Evolutionary conservation across 805 yeast species (phyloP), one percentile per base, ranked within the genome.

Genomic region (Candida fluviatilis): DNA sequence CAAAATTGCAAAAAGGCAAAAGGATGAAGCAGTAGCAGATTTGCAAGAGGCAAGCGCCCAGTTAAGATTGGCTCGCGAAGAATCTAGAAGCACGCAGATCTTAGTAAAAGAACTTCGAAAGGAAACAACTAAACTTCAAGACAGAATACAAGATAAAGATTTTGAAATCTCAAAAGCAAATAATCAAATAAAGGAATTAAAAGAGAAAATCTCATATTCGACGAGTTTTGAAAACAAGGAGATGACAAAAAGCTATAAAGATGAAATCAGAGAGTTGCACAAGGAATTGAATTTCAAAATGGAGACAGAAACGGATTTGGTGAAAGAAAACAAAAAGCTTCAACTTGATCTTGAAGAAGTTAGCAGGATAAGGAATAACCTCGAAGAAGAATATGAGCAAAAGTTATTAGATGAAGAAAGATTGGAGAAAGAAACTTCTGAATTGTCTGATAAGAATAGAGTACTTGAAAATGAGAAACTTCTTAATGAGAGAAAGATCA

Each of bases 241-340:
- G 37, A 42, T 51, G 28, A 73, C 73, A 27, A 71, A 71, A 36
- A 71, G 68, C 36, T 66, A 64, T 36, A 74, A 68, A 34, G 66
- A 62, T 23, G 84, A 84, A 48, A 62, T 83, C 35, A 70, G 74
- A 37, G 62, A 66, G 35, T 54, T 84, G 41, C 76, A 73, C 45
- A 66, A 66, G 25, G 80, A 79, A 34, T 53, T 86, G 27, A 66
- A 71, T 26, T 64, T 66, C 38, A 72, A 76, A 45, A 64, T 80
- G 61, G 79, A 80, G 48, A 70, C 68, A 27, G 95, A 87, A 55
- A 79, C 87, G 1, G 77, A 74, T 21, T 56, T 83, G 38, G 76
- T 80, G 42, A 83, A 80, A 47, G 80, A 75, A 33, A 64, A 81
- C 46, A 82, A 84, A 37, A 76, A 76, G 27, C 59, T 82, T 18